Conservation (phyloP, 768 basidiomycete species). For the Cyclocybe aegerita region DNA sequence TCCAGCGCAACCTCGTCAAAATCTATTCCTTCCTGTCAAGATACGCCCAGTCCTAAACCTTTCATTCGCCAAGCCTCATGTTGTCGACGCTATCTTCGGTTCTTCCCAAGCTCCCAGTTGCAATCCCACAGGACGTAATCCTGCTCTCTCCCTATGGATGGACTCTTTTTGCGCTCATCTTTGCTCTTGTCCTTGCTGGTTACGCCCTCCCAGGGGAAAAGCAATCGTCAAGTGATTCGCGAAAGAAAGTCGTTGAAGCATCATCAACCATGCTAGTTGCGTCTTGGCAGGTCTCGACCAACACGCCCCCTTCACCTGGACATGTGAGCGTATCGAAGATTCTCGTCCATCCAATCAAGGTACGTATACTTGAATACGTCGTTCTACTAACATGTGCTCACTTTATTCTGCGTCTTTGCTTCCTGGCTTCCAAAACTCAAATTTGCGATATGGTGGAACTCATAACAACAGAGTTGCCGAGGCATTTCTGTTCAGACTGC, state of each 20-base stretch:
- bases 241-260: not conserved
- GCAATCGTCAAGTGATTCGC: not conserved
- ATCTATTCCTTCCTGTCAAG: too few species aligned
- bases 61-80: constrained; percentile 1
- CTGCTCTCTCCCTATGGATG: constrained; percentile 3
- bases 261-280: not conserved
- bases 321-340: constrained; percentile 53
- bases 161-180: constrained; percentile 8
- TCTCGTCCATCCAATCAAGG: constrained; percentile 71
- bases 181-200: constrained; percentile 10
- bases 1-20: too few species aligned
- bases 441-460: not conserved
- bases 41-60: too few species aligned
- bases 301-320: constrained; percentile 19
- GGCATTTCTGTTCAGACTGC: constrained; percentile 60
- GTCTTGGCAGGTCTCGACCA: not conserved
- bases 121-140: not conserved
- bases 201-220: not conserved
- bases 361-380: constrained; percentile 17
- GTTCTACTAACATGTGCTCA: not conserved
- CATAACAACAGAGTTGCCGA: constrained; percentile 57
- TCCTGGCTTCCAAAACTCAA: too few species aligned
- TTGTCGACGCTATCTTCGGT: too few species aligned
- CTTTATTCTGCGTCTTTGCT: not conserved
- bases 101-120: too few species aligned